A percentile compares a stretch with the other conserved stretches of the same genome.
Evolutionary conservation across 2,329 filamentous ascomycete genomes (phyloP).

Genomic region (Monosporascus sp.): DNA sequence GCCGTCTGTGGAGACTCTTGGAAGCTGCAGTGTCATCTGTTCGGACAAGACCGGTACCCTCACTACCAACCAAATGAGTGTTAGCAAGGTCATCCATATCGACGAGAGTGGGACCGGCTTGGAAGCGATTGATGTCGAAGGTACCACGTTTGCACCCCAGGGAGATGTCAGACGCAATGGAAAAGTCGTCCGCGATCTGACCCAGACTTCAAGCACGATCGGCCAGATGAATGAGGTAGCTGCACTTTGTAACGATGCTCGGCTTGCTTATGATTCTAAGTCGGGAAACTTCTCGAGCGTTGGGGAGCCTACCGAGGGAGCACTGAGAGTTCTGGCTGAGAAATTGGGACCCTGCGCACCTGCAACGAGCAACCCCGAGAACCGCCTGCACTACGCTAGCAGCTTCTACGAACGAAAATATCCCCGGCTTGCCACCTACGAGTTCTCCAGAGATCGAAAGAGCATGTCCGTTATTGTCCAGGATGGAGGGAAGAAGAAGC

Average conservation of each 20-base stretch:
- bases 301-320: slow-evolving; percentile 93
- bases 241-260: slow-evolving; percentile 83
- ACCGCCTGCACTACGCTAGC: slow-evolving; percentile 77
- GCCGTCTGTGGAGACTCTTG: slow-evolving; percentile 93
- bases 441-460: slow-evolving; percentile 96
- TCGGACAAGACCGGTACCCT: slow-evolving; percentile 98
- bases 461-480: slow-evolving; percentile 96
- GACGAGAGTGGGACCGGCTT: slow-evolving; percentile 67
- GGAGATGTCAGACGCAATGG: slow-evolving; percentile 68
- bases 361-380: slow-evolving; percentile 42
- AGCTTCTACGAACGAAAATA: slow-evolving; percentile 74
- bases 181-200: slow-evolving; percentile 62
- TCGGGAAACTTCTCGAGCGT: slow-evolving; percentile 72
- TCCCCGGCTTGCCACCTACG: slow-evolving; percentile 77
- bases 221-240: slow-evolving; percentile 69
- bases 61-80: slow-evolving; percentile 99
- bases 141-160: slow-evolving; percentile 84
- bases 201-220: slow-evolving; percentile 68
- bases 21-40: slow-evolving; percentile 98
- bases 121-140: slow-evolving; percentile 84
- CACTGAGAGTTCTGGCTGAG: slow-evolving; percentile 82
- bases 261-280: slow-evolving; percentile 75
- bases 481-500: slow-evolving; percentile 63
- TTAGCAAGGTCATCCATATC: slow-evolving; percentile 85
- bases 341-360: slow-evolving; percentile 84